Percentiles rank a stretch among this genome's conserved stretches.
phyloP scores from a whole-genome alignment of 768 basidiomycete species.

The Candolleomyces aberdarensis region DNA sequence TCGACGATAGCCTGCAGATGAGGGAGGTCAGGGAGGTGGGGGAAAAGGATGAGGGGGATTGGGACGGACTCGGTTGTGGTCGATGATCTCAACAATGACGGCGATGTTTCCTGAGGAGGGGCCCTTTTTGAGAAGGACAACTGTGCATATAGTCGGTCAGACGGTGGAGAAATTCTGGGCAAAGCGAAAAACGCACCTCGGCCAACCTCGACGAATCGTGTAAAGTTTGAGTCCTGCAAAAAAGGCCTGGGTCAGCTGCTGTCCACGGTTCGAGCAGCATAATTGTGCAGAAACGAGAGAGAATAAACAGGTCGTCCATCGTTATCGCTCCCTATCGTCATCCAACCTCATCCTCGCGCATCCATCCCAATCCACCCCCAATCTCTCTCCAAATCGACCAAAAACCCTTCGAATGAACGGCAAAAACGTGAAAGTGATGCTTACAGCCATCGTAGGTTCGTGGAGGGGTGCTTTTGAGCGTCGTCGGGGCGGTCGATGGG shows the following conservation, averaged over 20 bases:
- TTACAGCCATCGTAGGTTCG: slow-evolving; percentile 1
- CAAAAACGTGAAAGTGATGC: not conserved
- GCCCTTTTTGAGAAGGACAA: slow-evolving; percentile 92
- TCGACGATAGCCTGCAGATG: slow-evolving; percentile 83
- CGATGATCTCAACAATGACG: slow-evolving; percentile 95
- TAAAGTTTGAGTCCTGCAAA: slow-evolving; percentile 56
- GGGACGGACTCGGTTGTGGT: slow-evolving; percentile 93
- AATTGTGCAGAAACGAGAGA: not conserved
- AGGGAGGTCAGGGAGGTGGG: not conserved
- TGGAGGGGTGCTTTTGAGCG: not conserved
- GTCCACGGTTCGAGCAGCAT: not conserved
- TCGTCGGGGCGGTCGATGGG: not conserved
- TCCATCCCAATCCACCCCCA: not conserved
- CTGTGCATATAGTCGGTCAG: slow-evolving; percentile 31
- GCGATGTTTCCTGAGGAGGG: slow-evolving; percentile 87
- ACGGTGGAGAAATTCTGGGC: not conserved
- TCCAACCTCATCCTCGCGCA: not conserved
- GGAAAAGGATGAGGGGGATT: too few relatives aligned
- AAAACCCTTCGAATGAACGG: not conserved
- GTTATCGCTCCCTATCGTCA: not conserved
- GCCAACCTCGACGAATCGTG: slow-evolving; percentile 97
- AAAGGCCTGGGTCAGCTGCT: not conserved
- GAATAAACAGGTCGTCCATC: not conserved
- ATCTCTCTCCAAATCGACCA: too few relatives aligned
- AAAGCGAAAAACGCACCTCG: slow-evolving; percentile 56